Evolutionary conservation across 2,329 filamentous ascomycete species (phyloP).

Genomic region (Diaporthe amygdali): DNA sequence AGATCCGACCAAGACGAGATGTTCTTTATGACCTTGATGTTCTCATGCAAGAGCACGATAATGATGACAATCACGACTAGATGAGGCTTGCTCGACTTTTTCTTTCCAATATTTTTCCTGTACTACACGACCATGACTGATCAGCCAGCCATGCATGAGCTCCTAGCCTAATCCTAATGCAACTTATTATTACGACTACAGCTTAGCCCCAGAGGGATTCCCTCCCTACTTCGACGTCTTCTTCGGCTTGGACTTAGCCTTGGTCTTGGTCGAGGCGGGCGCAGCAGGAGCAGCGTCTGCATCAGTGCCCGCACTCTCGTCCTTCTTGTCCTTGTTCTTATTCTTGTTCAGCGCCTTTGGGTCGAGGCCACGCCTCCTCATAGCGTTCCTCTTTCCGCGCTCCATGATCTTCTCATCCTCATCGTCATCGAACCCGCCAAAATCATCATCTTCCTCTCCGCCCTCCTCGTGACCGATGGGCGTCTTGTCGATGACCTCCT

Average conservation of each 20-base stretch:
- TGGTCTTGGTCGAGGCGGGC: neutral
- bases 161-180: constrained; percentile 15
- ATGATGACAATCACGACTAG: neutral
- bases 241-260: constrained; percentile 10
- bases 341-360: constrained; percentile 61
- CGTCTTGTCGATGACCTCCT: constrained; percentile 69
- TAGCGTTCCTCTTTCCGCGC: constrained; percentile 73
- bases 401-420: constrained; percentile 75
- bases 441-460: constrained; percentile 56
- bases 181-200: constrained; percentile 20
- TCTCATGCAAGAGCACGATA: neutral
- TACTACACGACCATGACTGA: neutral
- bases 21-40: neutral
- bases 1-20: neutral
- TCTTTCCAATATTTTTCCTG: neutral
- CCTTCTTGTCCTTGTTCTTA: constrained; percentile 25
- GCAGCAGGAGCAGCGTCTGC: neutral
- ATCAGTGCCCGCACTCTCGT: neutral
- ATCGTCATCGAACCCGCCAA: constrained; percentile 77
- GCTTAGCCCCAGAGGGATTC: constrained; percentile 24
- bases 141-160: neutral
- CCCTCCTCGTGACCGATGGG: constrained; percentile 61
- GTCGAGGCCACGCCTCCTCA: constrained; percentile 77
- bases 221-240: constrained; percentile 20
- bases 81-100: constrained; percentile 3